Evolutionary conservation across 129 eudicot species (phyloP).

Genomic region (Solidago caesia): DNA sequence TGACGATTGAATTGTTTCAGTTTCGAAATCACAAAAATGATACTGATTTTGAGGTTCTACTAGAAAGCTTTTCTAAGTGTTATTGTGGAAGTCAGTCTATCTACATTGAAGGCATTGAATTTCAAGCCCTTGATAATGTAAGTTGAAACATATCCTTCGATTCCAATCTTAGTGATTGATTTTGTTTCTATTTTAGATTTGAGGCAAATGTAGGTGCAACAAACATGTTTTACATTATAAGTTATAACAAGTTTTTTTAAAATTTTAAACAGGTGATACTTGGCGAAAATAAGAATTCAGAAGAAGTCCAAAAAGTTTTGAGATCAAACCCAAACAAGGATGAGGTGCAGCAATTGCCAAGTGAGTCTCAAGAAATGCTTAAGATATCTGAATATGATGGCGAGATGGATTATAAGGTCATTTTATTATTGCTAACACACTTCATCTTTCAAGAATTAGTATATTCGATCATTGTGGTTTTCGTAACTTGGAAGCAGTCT

Average conservation of each 20-base stretch:
- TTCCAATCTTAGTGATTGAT: too few species aligned
- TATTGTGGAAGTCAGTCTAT: neutral
- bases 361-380: neutral
- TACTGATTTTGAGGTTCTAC: neutral
- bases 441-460: neutral
- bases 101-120: conserved; percentile 29
- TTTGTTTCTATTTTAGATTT: too few species aligned
- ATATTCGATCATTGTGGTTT: neutral
- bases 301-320: neutral
- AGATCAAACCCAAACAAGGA: neutral
- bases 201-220: too few species aligned
- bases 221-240: too few species aligned
- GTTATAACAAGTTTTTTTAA: too few species aligned
- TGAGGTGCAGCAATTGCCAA: neutral
- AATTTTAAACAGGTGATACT: neutral
- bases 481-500: too few species aligned
- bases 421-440: neutral
- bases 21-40: conserved; percentile 1
- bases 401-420: neutral
- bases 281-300: neutral
- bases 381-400: neutral
- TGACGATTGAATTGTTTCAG: conserved; percentile 14
- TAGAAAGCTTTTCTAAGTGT: conserved; percentile 18
- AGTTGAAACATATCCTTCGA: neutral
- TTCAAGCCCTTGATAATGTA: conserved; percentile 21